A percentile compares a stretch with the other conserved stretches of the same genome.
These are phyloP conservation scores for Fomitopsis serialis DNA, from an alignment of 768 basidiomycete genomes.

Conservation along the genomic window DNA sequence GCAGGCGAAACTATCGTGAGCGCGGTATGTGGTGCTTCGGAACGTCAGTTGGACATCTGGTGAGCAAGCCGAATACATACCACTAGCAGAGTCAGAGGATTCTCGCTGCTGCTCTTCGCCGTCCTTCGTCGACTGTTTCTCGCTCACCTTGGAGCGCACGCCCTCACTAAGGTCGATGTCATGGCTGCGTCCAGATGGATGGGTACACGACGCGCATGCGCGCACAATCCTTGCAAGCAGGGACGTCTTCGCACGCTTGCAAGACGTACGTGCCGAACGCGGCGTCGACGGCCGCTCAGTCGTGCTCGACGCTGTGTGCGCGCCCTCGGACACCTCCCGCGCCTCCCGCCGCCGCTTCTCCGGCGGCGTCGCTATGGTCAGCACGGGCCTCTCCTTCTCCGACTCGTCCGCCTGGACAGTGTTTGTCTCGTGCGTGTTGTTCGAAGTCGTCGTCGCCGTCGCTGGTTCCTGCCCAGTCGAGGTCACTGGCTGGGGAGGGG, in stretches of 20 bases:
- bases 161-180: conserved; percentile 35
- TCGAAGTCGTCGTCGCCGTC: neutral
- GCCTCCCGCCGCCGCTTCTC: conserved; percentile 25
- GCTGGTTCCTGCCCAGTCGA: conserved; percentile 3
- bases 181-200: conserved; percentile 41
- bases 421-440: neutral
- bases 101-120: conserved; percentile 12
- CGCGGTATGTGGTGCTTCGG: neutral
- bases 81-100: conserved; percentile 15
- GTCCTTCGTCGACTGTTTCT: conserved; percentile 18
- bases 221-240: conserved; percentile 54
- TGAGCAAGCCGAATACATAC: neutral
- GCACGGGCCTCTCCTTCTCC: conserved; percentile 32
- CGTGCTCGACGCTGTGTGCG: conserved; percentile 23
- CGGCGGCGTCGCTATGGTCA: conserved; percentile 29
- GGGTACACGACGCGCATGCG: conserved; percentile 59
- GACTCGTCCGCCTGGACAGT: neutral
- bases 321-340: conserved; percentile 23
- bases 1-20: conserved; percentile 7
- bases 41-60: neutral
- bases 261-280: conserved; percentile 17
- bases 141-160: conserved; percentile 22
- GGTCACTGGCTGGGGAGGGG: neutral
- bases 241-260: conserved; percentile 39
- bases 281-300: conserved; percentile 17